These are phyloP conservation scores for Phytophthora multivora DNA, from an alignment of 352 stramenopile genomes.

Conservation along the genomic window DNA sequence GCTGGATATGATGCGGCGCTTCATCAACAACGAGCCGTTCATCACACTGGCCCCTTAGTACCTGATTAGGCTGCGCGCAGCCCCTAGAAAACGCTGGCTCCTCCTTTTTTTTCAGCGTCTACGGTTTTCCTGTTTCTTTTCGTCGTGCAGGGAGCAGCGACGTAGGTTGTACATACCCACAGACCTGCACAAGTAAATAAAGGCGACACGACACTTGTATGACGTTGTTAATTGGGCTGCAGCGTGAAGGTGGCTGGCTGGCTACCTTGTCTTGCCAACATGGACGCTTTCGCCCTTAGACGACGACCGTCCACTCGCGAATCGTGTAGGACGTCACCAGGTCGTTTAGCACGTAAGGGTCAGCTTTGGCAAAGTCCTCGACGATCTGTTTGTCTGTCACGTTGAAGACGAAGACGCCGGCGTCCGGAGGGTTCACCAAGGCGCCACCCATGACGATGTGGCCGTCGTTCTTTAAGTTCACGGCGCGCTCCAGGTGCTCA, in stretches of 20 bases:
- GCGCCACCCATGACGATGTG: constrained; percentile 77
- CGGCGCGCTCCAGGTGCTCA: constrained; percentile 61
- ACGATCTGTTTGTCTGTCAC: constrained; percentile 58
- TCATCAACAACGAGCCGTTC: constrained; percentile 60
- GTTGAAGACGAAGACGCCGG: constrained; percentile 69
- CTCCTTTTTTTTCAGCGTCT: not conserved
- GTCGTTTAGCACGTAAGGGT: constrained; percentile 78
- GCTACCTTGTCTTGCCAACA: not conserved
- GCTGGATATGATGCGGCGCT: constrained; percentile 84
- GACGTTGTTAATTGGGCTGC: not conserved
- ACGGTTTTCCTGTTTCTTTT: constrained; percentile 3
- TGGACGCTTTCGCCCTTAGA: constrained; percentile 36
- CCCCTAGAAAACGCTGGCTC: constrained; percentile 15
- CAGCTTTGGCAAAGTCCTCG: constrained; percentile 65
- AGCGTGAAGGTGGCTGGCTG: not conserved
- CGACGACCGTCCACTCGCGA: constrained; percentile 74
- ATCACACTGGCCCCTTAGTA: constrained; percentile 24
- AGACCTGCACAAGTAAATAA: constrained; percentile 23
- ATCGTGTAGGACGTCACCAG: constrained; percentile 72
- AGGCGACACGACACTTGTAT: constrained; percentile 9
- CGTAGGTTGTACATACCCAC: constrained; percentile 29
- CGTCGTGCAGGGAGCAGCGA: constrained; percentile 4
- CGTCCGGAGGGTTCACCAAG: constrained; percentile 65
- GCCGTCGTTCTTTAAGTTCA: constrained; percentile 54
- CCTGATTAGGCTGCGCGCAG: not conserved